Conservation (phyloP, 208 protist genomes). For the Acanthamoeba healyi region DNA sequence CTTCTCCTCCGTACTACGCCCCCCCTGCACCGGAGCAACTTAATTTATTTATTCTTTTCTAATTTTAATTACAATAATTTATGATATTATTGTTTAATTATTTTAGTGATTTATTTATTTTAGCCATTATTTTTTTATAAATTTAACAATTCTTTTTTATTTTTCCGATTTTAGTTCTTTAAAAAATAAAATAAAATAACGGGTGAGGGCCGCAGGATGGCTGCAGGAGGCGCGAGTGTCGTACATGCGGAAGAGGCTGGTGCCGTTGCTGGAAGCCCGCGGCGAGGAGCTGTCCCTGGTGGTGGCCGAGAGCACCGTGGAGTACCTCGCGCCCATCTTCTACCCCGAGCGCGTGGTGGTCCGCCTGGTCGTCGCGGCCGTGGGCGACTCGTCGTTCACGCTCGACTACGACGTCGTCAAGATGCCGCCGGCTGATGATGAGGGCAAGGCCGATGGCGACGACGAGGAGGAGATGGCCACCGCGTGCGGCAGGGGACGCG, state of each 20-base stretch:
- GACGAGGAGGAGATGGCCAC: too few relatives aligned
- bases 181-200: neutral
- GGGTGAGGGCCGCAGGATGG: neutral
- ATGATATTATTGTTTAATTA: too few relatives aligned
- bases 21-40: neutral
- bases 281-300: neutral
- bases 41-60: neutral
- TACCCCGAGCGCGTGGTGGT: neutral
- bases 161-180: neutral
- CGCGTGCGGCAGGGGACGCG: neutral
- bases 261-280: neutral
- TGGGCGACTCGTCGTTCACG: neutral
- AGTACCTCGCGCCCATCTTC: conserved; percentile 33
- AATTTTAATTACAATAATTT: neutral
- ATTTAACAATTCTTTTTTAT: neutral
- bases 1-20: neutral
- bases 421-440: neutral
- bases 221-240: neutral
- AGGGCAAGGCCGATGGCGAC: neutral
- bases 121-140: neutral
- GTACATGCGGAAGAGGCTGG: neutral
- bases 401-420: conserved; percentile 19
- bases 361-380: neutral
- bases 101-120: neutral
- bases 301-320: neutral